Conservation (phyloP, 139 green algal species). For the Coelastrella sp. region DNA sequence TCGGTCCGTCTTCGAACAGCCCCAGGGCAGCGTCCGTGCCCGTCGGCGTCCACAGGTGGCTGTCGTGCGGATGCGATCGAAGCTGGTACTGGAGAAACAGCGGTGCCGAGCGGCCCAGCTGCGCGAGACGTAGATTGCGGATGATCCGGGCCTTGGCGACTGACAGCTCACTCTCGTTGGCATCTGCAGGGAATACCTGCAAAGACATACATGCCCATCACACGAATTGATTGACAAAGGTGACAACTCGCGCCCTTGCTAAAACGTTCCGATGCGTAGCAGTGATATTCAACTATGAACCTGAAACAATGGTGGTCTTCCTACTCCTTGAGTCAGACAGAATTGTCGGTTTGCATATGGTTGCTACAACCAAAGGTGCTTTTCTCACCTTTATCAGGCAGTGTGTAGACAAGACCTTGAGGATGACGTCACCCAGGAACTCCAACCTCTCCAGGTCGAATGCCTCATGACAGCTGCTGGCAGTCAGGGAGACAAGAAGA, state of each 20-base stretch:
- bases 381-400: slow-evolving; percentile 36
- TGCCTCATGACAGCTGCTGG: slow-evolving; percentile 1
- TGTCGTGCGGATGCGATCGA: slow-evolving; percentile 5
- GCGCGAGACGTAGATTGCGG: slow-evolving; percentile 26
- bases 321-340: too few relatives aligned
- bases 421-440: slow-evolving; percentile 39
- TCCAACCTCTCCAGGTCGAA: slow-evolving; percentile 37
- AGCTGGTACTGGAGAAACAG: slow-evolving; percentile 45
- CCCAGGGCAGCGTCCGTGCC: slow-evolving; percentile 8
- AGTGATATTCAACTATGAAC: too few relatives aligned
- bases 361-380: too few relatives aligned
- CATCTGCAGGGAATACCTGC: not conserved
- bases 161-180: slow-evolving; percentile 49
- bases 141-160: slow-evolving; percentile 39
- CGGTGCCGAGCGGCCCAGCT: not conserved
- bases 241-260: too few relatives aligned
- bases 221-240: too few relatives aligned
- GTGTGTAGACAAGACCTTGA: slow-evolving; percentile 27
- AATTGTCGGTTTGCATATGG: too few relatives aligned
- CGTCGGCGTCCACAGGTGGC: slow-evolving; percentile 19
- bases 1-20: not conserved
- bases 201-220: not conserved
- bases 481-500: slow-evolving; percentile 27
- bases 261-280: too few relatives aligned
- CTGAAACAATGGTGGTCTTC: too few relatives aligned